A percentile compares a stretch with the other conserved stretches of the same genome.
These are phyloP conservation scores for Xylaria sp. DNA, from an alignment of 2,329 filamentous ascomycete species.

Conservation along the genomic window DNA sequence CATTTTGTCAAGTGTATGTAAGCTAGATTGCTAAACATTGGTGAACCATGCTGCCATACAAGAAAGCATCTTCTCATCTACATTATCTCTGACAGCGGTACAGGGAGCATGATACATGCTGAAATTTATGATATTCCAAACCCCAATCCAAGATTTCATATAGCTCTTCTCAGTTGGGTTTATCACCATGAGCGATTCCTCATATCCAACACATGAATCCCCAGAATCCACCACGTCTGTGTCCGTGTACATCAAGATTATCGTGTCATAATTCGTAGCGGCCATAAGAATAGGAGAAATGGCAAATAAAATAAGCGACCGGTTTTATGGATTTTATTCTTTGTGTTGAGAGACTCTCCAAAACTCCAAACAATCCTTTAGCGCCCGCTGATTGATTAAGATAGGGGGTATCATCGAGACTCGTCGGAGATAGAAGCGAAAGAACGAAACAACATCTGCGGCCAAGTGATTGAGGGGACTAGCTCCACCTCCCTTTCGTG, in stretches of 20 bases:
- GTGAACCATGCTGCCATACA: background rate
- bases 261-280: constrained; percentile 13
- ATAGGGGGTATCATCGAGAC: constrained; percentile 27
- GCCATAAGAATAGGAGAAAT: background rate
- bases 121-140: background rate
- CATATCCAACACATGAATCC: background rate
- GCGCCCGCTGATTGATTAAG: constrained; percentile 19
- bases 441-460: background rate
- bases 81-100: background rate
- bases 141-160: background rate
- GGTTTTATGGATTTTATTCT: constrained; percentile 10
- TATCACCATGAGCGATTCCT: too few species aligned
- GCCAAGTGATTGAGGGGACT: background rate
- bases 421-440: background rate
- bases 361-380: constrained; percentile 7
- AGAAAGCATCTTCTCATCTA: background rate
- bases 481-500: background rate
- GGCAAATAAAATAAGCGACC: background rate
- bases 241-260: background rate
- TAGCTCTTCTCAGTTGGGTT: too few species aligned
- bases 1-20: background rate
- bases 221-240: background rate
- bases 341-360: background rate
- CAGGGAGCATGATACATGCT: background rate
- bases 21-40: background rate